These are phyloP conservation scores for Pontederia paniculata DNA, from an alignment of 176 grass and related monocot genomes.

Conservation along the genomic window DNA sequence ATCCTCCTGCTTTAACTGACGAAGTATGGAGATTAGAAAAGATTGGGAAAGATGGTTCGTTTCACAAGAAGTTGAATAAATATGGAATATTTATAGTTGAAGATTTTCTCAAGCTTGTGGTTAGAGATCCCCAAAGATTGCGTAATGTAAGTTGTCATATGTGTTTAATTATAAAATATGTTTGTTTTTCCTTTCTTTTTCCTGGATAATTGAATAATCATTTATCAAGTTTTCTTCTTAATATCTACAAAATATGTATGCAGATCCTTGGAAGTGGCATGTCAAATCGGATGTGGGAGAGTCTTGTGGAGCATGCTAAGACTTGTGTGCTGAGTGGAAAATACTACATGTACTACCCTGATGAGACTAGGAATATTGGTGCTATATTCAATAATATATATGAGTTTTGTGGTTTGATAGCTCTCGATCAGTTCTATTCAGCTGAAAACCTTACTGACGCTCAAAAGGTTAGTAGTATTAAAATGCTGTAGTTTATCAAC, in stretches of 20 bases:
- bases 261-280: slow-evolving; percentile 23
- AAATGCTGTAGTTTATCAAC: not conserved
- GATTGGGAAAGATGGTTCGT: slow-evolving; percentile 22
- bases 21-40: slow-evolving; percentile 22
- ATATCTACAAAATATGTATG: not conserved
- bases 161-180: too few relatives aligned
- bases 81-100: slow-evolving; percentile 4
- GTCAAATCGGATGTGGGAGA: slow-evolving; percentile 22
- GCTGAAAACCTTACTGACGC: slow-evolving; percentile 9
- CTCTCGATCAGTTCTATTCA: slow-evolving; percentile 13
- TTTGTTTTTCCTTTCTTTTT: too few relatives aligned
- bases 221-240: too few relatives aligned
- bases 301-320: slow-evolving; percentile 18
- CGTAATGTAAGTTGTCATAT: slow-evolving; percentile 10
- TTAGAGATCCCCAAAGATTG: slow-evolving; percentile 15
- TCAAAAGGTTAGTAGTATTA: slow-evolving; percentile 9
- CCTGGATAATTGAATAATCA: too few relatives aligned
- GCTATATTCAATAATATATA: slow-evolving; percentile 22
- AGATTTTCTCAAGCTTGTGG: slow-evolving; percentile 20
- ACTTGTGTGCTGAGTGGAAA: slow-evolving; percentile 18
- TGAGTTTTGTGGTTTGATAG: slow-evolving; percentile 18
- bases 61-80: slow-evolving; percentile 11
- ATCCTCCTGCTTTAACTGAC: slow-evolving; percentile 21
- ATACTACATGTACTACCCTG: slow-evolving; percentile 13
- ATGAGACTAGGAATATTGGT: slow-evolving; percentile 8